A percentile compares a stretch with the other conserved stretches of the same genome.
phyloP scores from a whole-genome alignment of 2,329 filamentous ascomycete genomes.

The Cytospora piceae region DNA sequence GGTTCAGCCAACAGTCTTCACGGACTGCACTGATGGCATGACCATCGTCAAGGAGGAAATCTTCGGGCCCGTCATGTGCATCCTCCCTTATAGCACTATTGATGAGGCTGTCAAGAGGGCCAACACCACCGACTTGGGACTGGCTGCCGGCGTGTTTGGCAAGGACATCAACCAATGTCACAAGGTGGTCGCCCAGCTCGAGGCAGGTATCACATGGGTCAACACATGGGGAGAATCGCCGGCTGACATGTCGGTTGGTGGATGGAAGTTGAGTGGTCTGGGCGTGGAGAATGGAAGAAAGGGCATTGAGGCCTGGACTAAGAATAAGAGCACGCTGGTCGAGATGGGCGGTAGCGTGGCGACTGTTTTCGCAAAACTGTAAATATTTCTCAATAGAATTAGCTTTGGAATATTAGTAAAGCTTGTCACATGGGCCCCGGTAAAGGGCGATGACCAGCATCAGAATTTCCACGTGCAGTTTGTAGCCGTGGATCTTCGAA shows the following conservation, averaged over 20 bases:
- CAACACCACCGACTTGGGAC: conserved; percentile 76
- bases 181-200: conserved; percentile 67
- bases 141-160: conserved; percentile 84
- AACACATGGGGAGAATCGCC: conserved; percentile 94
- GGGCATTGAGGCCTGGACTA: conserved; percentile 80
- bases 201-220: conserved; percentile 89
- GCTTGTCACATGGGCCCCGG: not conserved
- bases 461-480: too few species aligned
- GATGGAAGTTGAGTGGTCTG: conserved; percentile 89
- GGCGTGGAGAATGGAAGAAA: conserved; percentile 84
- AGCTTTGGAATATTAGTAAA: not conserved
- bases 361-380: conserved; percentile 76
- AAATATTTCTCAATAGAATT: conserved; percentile 31
- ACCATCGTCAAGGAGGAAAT: conserved; percentile 81
- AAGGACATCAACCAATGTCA: conserved; percentile 76
- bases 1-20: conserved; percentile 83
- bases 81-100: conserved; percentile 72
- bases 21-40: conserved; percentile 83
- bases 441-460: too few species aligned
- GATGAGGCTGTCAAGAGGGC: conserved; percentile 73
- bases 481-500: too few species aligned
- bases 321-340: conserved; percentile 86
- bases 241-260: conserved; percentile 89
- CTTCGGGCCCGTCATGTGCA: conserved; percentile 84
- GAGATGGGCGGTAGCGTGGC: conserved; percentile 74